Conservation (phyloP, 2,329 filamentous ascomycete genomes). For the Epichloe gansuensis region DNA sequence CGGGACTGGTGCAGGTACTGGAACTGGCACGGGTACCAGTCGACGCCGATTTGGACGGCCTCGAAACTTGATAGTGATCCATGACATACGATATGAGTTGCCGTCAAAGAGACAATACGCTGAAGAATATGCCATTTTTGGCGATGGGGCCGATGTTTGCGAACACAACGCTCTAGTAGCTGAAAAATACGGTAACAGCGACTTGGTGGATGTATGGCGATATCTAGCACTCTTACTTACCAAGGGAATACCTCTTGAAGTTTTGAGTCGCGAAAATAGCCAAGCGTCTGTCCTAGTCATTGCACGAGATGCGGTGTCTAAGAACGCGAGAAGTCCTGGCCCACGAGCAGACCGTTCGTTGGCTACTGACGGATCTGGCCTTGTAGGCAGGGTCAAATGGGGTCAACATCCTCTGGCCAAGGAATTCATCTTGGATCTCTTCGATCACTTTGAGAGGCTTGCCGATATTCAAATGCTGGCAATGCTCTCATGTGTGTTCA, state of each 20-base stretch:
- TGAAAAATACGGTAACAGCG: slow-evolving; percentile 53
- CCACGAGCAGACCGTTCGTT: background rate
- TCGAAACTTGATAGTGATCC: slow-evolving; percentile 62
- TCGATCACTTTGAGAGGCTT: slow-evolving; percentile 48
- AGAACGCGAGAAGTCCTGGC: slow-evolving; percentile 6
- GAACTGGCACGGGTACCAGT: slow-evolving; percentile 39
- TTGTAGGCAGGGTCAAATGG: slow-evolving; percentile 55
- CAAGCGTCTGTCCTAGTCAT: slow-evolving; percentile 55
- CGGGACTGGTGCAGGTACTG: slow-evolving; percentile 39
- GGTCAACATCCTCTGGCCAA: slow-evolving; percentile 52
- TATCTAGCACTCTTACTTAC: slow-evolving; percentile 67
- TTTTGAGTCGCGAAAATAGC: slow-evolving; percentile 42
- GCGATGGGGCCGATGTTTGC: slow-evolving; percentile 70
- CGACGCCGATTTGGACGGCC: slow-evolving; percentile 34
- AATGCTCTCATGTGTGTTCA: slow-evolving; percentile 60
- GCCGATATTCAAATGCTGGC: slow-evolving; percentile 60
- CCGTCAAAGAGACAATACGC: slow-evolving; percentile 71
- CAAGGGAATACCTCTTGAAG: slow-evolving; percentile 60
- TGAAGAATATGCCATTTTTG: slow-evolving; percentile 70
- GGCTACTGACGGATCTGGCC: slow-evolving; percentile 12
- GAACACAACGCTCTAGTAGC: slow-evolving; percentile 73
- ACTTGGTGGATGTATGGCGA: slow-evolving; percentile 74
- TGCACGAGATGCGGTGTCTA: slow-evolving; percentile 47
- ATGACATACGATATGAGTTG: slow-evolving; percentile 57
- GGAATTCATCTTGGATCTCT: slow-evolving; percentile 49